Conservation (phyloP, 768 basidiomycete genomes). For the Trametes punicea region DNA sequence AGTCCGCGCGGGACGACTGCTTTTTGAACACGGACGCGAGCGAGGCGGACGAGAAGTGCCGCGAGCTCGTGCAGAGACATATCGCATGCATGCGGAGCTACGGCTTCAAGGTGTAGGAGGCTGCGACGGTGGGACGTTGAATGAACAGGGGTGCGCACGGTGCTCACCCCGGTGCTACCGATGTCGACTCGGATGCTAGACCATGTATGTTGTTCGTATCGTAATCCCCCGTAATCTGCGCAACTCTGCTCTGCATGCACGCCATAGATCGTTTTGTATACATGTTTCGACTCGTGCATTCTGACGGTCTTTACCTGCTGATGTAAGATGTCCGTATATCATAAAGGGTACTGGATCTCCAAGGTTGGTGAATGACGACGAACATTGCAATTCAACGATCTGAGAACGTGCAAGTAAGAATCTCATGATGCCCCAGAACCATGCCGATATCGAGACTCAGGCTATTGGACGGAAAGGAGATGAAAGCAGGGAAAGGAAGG, state of each 20-base stretch:
- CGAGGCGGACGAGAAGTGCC: slow-evolving; percentile 76
- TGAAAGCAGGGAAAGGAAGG: no score
- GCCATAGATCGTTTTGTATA: neutral
- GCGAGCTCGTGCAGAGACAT: slow-evolving; percentile 73
- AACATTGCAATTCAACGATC: no score
- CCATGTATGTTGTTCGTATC: neutral
- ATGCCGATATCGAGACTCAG: no score
- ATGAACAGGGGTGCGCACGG: no score
- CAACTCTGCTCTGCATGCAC: neutral
- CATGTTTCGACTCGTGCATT: no score
- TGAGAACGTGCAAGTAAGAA: no score
- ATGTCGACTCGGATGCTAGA: neutral
- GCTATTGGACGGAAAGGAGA: no score
- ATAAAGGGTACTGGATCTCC: no score
- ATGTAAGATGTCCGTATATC: no score
- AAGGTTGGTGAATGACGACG: no score
- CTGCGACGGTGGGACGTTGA: neutral
- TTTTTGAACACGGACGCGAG: slow-evolving; percentile 71
- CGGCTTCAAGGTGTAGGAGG: slow-evolving; percentile 75
- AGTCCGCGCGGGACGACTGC: slow-evolving; percentile 90
- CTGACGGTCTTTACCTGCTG: no score
- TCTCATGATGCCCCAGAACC: no score
- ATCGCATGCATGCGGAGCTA: slow-evolving; percentile 87
- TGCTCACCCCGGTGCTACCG: neutral
- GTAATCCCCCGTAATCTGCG: slow-evolving; percentile 7